Evolutionary conservation across 2,329 filamentous ascomycete species (phyloP).

Genomic region (Ascochyta lentis): DNA sequence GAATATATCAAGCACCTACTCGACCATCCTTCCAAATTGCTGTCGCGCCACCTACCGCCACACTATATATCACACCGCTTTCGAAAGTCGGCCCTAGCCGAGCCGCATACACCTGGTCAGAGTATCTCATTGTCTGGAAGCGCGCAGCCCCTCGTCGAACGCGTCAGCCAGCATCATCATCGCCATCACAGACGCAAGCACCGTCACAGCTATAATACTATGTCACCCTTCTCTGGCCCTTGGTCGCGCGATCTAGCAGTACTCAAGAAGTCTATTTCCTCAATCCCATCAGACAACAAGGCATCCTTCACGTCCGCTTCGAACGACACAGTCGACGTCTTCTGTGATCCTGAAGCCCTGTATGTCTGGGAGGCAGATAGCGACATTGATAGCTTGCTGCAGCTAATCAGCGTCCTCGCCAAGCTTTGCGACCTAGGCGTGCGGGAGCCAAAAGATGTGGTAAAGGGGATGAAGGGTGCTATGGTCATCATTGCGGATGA

Average conservation of each 20-base stretch:
- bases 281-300: slow-evolving; percentile 36
- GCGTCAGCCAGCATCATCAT: background rate
- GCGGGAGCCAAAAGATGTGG: slow-evolving; percentile 16
- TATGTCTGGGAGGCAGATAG: slow-evolving; percentile 46
- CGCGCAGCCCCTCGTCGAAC: background rate
- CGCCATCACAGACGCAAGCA: slow-evolving; percentile 16
- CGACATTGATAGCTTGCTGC: slow-evolving; percentile 42
- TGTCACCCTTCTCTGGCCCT: slow-evolving; percentile 34
- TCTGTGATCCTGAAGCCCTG: slow-evolving; percentile 32
- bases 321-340: slow-evolving; percentile 24
- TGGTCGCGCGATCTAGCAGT: slow-evolving; percentile 33
- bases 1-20: slow-evolving; percentile 16
- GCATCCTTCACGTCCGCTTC: slow-evolving; percentile 30
- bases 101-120: background rate
- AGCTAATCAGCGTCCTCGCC: slow-evolving; percentile 39
- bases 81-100: background rate
- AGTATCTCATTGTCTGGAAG: background rate
- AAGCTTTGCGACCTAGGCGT: slow-evolving; percentile 36
- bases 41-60: background rate
- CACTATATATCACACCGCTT: background rate
- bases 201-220: slow-evolving; percentile 5
- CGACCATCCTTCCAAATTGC: background rate
- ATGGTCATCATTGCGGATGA: slow-evolving; percentile 43
- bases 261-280: slow-evolving; percentile 33
- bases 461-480: slow-evolving; percentile 22